Evolutionary conservation across 352 stramenopile genomes (phyloP).

Genomic region (Globisporangium emineosum): DNA sequence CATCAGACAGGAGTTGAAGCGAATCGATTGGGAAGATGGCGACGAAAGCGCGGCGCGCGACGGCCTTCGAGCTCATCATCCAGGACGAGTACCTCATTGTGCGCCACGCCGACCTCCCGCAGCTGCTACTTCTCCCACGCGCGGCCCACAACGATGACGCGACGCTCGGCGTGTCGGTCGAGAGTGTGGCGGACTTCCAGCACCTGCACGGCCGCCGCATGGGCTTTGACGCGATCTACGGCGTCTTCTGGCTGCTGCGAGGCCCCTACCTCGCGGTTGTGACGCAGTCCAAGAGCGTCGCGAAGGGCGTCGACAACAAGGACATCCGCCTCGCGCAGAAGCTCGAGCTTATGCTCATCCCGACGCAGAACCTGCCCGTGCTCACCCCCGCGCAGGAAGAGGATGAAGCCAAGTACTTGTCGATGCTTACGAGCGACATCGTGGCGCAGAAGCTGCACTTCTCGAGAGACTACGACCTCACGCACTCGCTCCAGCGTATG

Average conservation of each 20-base stretch:
- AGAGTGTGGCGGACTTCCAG: conserved; percentile 58
- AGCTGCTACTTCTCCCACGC: conserved; percentile 52
- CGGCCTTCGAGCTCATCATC: conserved; percentile 50
- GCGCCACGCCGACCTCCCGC: conserved; percentile 41
- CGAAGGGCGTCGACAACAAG: conserved; percentile 41
- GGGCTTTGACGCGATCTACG: conserved; percentile 78
- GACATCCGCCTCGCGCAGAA: conserved; percentile 57
- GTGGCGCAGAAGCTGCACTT: conserved; percentile 70
- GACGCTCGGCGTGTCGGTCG: conserved; percentile 46
- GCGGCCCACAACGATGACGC: conserved; percentile 20
- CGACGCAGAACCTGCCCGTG: conserved; percentile 50
- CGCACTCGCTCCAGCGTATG: conserved; percentile 74
- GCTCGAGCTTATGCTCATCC: conserved; percentile 66
- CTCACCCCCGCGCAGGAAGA: conserved; percentile 50
- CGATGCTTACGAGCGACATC: conserved; percentile 60
- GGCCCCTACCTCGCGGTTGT: conserved; percentile 72
- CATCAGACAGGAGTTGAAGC: background rate
- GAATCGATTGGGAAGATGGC: background rate
- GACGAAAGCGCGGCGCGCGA: conserved; percentile 2
- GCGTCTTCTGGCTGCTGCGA: conserved; percentile 66
- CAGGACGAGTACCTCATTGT: conserved; percentile 71
- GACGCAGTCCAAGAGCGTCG: conserved; percentile 60
- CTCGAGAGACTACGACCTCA: conserved; percentile 71
- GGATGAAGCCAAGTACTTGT: conserved; percentile 57
- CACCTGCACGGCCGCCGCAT: conserved; percentile 72